Conservation (phyloP, 106 monocot species). For the Chionographis japonica region DNA sequence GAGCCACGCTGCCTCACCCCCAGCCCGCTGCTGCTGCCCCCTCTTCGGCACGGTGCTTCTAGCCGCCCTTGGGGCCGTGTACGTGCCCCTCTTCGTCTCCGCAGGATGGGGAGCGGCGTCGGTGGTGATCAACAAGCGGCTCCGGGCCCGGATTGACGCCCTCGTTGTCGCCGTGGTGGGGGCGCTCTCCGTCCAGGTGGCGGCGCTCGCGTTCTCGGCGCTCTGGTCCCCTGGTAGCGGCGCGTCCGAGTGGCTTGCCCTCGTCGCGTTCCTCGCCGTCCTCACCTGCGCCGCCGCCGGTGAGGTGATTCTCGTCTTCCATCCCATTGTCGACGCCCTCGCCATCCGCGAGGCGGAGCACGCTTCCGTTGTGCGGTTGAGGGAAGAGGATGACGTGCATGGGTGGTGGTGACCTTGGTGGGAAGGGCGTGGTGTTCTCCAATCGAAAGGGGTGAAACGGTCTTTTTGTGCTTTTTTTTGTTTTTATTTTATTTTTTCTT, state of each 20-base stretch:
- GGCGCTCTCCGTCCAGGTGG: conserved; percentile 29
- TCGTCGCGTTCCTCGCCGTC: conserved; percentile 15
- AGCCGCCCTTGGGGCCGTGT: conserved; percentile 17
- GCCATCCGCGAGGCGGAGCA: neutral
- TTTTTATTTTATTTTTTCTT: too few species aligned
- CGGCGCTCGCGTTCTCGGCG: conserved; percentile 15
- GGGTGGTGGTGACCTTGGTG: too few species aligned
- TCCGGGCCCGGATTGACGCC: conserved; percentile 20
- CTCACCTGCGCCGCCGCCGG: conserved; percentile 20
- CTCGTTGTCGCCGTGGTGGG: conserved; percentile 20
- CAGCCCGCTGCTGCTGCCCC: conserved; percentile 19
- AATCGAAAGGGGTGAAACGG: too few species aligned
- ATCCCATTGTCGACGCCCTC: conserved; percentile 31
- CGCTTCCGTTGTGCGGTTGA: too few species aligned
- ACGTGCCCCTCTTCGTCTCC: conserved; percentile 32
- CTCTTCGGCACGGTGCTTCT: conserved; percentile 27
- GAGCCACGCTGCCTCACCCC: neutral
- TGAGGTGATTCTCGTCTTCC: conserved; percentile 23
- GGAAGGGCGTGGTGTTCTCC: too few species aligned
- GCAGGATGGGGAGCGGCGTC: conserved; percentile 23
- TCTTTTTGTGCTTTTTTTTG: too few species aligned
- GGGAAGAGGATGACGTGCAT: too few species aligned
- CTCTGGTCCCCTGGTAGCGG: conserved; percentile 21
- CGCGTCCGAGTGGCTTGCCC: conserved; percentile 12
- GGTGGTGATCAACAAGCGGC: conserved; percentile 37